A percentile compares a stretch with the other conserved stretches of the same genome.
phyloP scores from a whole-genome alignment of 192 early-diverging fungal genomes.

The Helicostylum pulchrum region DNA sequence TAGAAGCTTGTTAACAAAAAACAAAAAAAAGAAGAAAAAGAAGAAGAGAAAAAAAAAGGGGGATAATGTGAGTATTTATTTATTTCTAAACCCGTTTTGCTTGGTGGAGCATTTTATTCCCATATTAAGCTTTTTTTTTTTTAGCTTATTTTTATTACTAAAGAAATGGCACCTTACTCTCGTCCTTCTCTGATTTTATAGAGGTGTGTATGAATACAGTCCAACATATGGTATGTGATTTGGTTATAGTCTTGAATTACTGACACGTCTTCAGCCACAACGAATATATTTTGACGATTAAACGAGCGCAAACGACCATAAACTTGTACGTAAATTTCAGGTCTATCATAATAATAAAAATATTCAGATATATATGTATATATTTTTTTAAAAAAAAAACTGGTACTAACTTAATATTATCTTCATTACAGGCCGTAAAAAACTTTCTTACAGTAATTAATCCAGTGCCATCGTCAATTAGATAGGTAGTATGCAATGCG shows the following conservation, averaged over 20 bases:
- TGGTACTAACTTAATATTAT: not conserved
- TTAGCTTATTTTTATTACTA: too few relatives aligned
- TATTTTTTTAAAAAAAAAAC: not conserved
- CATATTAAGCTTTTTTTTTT: too few relatives aligned
- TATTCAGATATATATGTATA: too few relatives aligned
- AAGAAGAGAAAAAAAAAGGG: too few relatives aligned
- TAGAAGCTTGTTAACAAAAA: not conserved
- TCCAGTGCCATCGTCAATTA: slow-evolving; percentile 82
- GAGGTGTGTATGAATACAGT: slow-evolving; percentile 62
- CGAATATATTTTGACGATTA: slow-evolving; percentile 46
- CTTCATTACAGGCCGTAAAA: too few relatives aligned
- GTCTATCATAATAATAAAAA: not conserved
- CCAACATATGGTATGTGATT: slow-evolving; percentile 70
- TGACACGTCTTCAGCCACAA: slow-evolving; percentile 56
- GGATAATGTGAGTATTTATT: too few relatives aligned
- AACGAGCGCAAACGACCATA: slow-evolving; percentile 63
- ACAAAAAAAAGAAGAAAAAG: too few relatives aligned
- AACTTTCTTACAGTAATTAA: slow-evolving; percentile 44
- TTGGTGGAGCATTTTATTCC: too few relatives aligned
- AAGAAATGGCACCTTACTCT: too few relatives aligned
- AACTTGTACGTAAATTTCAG: slow-evolving; percentile 63
- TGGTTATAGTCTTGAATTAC: slow-evolving; percentile 70
- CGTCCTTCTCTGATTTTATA: not conserved
- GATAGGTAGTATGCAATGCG: slow-evolving; percentile 33
- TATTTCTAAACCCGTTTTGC: too few relatives aligned